Evolutionary conservation across 2,329 filamentous ascomycete genomes (phyloP).

Genomic region (Verticillium nubilum): DNA sequence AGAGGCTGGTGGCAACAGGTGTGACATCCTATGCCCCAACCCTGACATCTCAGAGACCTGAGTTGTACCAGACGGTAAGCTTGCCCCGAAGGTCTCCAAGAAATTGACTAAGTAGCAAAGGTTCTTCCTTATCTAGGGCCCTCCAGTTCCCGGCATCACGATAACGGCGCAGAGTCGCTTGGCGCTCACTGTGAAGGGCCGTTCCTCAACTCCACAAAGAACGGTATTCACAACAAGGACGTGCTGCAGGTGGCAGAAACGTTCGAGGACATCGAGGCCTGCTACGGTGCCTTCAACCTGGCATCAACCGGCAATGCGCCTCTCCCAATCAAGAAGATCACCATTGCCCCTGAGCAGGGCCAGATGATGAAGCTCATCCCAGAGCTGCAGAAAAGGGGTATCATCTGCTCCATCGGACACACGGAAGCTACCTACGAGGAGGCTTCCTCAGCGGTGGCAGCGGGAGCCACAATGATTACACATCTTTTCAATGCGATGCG

Average conservation of each 20-base stretch:
- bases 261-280: constrained; percentile 60
- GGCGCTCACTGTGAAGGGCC: constrained; percentile 90
- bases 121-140: constrained; percentile 74
- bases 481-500: constrained; percentile 94
- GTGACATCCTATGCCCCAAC: constrained; percentile 88
- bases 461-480: constrained; percentile 83
- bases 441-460: constrained; percentile 63
- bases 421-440: constrained; percentile 84
- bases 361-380: constrained; percentile 65
- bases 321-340: constrained; percentile 69
- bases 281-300: constrained; percentile 71
- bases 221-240: constrained; percentile 75
- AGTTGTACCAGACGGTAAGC: constrained; percentile 71
- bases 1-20: constrained; percentile 66
- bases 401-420: constrained; percentile 78
- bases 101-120: constrained; percentile 21
- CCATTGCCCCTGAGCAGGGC: constrained; percentile 76
- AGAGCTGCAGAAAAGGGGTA: constrained; percentile 57
- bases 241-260: constrained; percentile 62
- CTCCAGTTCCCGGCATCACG: constrained; percentile 56
- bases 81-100: not conserved
- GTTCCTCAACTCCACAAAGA: constrained; percentile 77
- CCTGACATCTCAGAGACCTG: constrained; percentile 71
- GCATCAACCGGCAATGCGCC: constrained; percentile 19
- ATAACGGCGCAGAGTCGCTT: constrained; percentile 76